A percentile compares a stretch with the other conserved stretches of the same genome.
Evolutionary conservation across 768 basidiomycete genomes (phyloP).

Genomic region (Lactarius akahatsu): DNA sequence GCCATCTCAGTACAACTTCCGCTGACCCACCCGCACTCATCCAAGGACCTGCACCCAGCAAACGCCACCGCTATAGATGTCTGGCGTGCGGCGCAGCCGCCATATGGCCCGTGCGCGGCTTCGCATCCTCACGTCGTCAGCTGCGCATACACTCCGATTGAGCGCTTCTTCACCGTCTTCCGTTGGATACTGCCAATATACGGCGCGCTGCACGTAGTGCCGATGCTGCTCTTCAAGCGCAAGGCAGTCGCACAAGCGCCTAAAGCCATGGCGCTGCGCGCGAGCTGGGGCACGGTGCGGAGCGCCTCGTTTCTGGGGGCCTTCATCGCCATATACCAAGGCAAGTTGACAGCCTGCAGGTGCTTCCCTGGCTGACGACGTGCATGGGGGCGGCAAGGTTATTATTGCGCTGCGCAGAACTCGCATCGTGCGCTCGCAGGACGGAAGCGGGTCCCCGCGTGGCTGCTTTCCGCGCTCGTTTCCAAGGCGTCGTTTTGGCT

Average conservation of each 20-base stretch:
- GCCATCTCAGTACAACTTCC: background rate
- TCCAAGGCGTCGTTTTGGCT: constrained; percentile 74
- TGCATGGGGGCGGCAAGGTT: constrained; percentile 18
- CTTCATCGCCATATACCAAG: constrained; percentile 81
- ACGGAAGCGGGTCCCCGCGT: constrained; percentile 39
- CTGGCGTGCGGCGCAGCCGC: constrained; percentile 34
- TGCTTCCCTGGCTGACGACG: background rate
- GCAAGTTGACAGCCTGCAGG: constrained; percentile 32
- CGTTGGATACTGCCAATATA: constrained; percentile 85
- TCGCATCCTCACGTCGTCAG: constrained; percentile 73
- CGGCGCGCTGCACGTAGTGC: constrained; percentile 86
- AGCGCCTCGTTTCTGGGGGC: constrained; percentile 85
- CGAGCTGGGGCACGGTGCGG: constrained; percentile 68
- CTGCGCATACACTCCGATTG: constrained; percentile 56
- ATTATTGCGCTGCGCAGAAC: constrained; percentile 48
- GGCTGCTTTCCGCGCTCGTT: constrained; percentile 56
- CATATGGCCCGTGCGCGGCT: constrained; percentile 62
- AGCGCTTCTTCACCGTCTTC: constrained; percentile 78
- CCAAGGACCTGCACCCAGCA: constrained; percentile 14
- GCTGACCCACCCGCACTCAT: background rate
- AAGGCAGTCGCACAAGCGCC: constrained; percentile 66
- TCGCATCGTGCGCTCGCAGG: background rate
- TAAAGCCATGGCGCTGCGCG: constrained; percentile 58
- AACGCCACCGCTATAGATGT: constrained; percentile 9
- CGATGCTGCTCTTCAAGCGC: constrained; percentile 79